Evolutionary conservation across 1,284 basidiomycete species (phyloP).

Genomic region (Afroboletus lepidellus): DNA sequence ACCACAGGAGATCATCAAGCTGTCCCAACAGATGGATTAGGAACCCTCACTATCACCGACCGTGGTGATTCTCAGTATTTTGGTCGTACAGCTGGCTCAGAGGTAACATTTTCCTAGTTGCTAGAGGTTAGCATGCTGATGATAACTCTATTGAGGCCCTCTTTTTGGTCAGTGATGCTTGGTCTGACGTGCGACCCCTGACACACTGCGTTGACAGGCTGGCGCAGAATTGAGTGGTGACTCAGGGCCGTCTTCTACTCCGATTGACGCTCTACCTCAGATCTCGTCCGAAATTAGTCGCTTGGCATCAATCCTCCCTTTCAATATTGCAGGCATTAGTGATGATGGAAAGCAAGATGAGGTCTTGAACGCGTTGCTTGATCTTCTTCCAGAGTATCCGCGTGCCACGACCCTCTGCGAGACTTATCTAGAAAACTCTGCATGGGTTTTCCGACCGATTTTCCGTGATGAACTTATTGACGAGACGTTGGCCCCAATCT

Average conservation of each 20-base stretch:
- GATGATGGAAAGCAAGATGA: constrained; percentile 32
- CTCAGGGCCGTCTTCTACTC: constrained; percentile 21
- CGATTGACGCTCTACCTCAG: constrained; percentile 36
- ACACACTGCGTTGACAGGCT: constrained; percentile 36
- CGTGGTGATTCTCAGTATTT: constrained; percentile 66
- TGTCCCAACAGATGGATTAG: constrained; percentile 45
- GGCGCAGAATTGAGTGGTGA: constrained; percentile 47
- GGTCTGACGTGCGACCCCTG: constrained; percentile 5
- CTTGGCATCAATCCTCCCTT: constrained; percentile 46
- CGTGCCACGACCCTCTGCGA: constrained; percentile 66
- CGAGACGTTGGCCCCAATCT: constrained; percentile 58
- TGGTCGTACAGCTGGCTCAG: constrained; percentile 64
- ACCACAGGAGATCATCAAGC: constrained; percentile 27
- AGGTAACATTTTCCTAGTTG: constrained; percentile 25
- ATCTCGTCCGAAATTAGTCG: constrained; percentile 42
- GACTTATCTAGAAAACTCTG: constrained; percentile 61
- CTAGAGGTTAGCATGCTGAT: constrained; percentile 7
- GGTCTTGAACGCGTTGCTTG: constrained; percentile 43
- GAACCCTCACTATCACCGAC: constrained; percentile 62
- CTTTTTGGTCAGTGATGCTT: constrained; percentile 30
- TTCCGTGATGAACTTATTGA: constrained; percentile 65
- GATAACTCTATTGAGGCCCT: constrained; percentile 19
- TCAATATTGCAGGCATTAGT: constrained; percentile 38
- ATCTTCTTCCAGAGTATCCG: constrained; percentile 50
- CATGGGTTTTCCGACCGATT: constrained; percentile 61